Evolutionary conservation across 2,329 filamentous ascomycete genomes (phyloP).

Genomic region (Fusarium verrucosum): DNA sequence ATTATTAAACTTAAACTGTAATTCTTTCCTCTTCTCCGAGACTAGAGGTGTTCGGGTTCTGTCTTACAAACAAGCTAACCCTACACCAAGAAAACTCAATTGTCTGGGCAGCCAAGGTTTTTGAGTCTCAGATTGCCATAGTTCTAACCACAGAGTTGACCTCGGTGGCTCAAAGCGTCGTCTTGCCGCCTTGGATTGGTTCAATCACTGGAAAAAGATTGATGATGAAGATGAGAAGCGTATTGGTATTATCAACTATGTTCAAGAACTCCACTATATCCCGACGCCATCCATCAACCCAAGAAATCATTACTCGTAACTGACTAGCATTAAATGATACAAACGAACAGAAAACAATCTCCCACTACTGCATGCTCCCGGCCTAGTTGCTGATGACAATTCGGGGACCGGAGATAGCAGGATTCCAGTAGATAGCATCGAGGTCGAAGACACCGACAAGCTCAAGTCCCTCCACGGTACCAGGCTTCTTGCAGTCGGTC

Average conservation of each 20-base stretch:
- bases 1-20: too few relatives aligned
- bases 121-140: too few relatives aligned
- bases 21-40: too few relatives aligned
- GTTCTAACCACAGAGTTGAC: too few relatives aligned
- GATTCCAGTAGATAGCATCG: conserved; percentile 1
- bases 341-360: neutral
- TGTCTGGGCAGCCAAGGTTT: too few relatives aligned
- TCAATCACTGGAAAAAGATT: too few relatives aligned
- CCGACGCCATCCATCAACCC: neutral
- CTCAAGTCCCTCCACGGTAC: conserved; percentile 4
- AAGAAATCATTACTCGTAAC: neutral
- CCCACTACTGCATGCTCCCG: neutral
- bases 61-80: too few relatives aligned
- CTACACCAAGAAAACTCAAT: too few relatives aligned
- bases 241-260: neutral
- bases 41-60: too few relatives aligned
- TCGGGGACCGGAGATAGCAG: neutral
- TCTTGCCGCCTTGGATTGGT: too few relatives aligned
- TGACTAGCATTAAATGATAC: neutral
- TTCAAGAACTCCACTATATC: neutral
- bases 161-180: too few relatives aligned
- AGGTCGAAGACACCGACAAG: conserved; percentile 2
- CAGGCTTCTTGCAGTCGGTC: conserved; percentile 2
- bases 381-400: conserved; percentile 3
- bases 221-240: neutral